Evolutionary conservation across 2,329 filamentous ascomycete species (phyloP).

Genomic region (Colletotrichum tofieldiae): DNA sequence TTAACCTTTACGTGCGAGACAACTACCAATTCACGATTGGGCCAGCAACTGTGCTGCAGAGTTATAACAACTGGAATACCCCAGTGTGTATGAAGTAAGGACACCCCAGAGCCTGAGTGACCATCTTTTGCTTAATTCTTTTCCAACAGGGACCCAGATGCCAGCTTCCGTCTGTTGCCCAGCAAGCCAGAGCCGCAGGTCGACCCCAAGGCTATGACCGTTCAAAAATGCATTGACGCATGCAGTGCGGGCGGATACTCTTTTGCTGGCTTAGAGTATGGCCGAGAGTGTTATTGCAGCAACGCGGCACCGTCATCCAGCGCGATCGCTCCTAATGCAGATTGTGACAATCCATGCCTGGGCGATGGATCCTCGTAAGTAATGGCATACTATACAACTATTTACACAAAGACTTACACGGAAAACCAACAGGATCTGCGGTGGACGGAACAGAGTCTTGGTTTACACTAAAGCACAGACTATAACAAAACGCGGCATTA

Average conservation of each 20-base stretch:
- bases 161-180: background rate
- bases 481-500: background rate
- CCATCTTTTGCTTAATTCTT: background rate
- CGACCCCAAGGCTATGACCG: background rate
- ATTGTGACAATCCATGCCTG: background rate
- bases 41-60: background rate
- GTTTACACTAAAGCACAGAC: background rate
- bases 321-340: background rate
- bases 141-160: background rate
- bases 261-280: background rate
- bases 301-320: background rate
- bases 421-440: background rate
- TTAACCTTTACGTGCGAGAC: background rate
- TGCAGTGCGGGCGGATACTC: background rate
- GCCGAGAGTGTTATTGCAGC: background rate
- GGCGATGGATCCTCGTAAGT: background rate
- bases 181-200: background rate
- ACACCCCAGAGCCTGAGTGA: background rate
- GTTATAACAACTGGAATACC: background rate
- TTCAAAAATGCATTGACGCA: background rate
- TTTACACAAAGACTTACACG: background rate
- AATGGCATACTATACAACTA: background rate
- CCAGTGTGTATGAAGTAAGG: background rate
- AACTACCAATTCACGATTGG: too few species aligned
- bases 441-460: background rate